Conservation (phyloP, 2,329 filamentous ascomycete genomes). For the Xylariales sp. region DNA sequence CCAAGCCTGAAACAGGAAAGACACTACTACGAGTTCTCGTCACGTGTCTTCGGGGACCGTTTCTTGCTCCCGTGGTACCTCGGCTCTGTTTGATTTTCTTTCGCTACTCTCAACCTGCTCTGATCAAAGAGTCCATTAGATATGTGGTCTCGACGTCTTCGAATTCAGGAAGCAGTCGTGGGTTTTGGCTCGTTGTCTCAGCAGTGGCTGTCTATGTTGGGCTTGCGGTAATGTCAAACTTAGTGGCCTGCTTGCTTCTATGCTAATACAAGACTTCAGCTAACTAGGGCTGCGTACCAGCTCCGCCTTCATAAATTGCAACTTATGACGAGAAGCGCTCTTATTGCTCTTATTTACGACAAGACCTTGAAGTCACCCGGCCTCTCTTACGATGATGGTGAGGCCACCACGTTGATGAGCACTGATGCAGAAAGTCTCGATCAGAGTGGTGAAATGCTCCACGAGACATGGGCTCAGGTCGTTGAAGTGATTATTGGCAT, state of each 20-base stretch:
- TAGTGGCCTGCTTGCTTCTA: background rate
- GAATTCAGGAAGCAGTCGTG: background rate
- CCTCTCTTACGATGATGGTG: slow-evolving; percentile 25
- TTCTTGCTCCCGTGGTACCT: background rate
- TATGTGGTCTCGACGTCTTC: background rate
- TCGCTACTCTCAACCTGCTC: background rate
- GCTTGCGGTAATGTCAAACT: background rate
- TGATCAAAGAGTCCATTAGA: background rate
- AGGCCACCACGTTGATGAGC: slow-evolving; percentile 33
- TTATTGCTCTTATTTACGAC: slow-evolving; percentile 31
- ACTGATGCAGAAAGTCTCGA: slow-evolving; percentile 33
- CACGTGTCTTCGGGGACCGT: background rate
- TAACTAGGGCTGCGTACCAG: slow-evolving; percentile 27
- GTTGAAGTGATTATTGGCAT: slow-evolving; percentile 38
- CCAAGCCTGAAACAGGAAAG: background rate
- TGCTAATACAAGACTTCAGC: slow-evolving; percentile 15
- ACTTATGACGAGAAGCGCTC: slow-evolving; percentile 28
- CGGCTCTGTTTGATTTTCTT: background rate
- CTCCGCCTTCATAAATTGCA: slow-evolving; percentile 26
- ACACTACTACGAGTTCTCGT: background rate
- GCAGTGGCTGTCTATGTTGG: background rate
- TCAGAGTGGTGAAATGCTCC: slow-evolving; percentile 29
- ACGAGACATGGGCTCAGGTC: slow-evolving; percentile 37
- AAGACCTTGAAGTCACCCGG: slow-evolving; percentile 22
- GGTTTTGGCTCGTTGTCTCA: background rate